These are phyloP conservation scores for Heliophila coronopifolia DNA, from an alignment of 441 rosid genomes.

Conservation along the genomic window DNA sequence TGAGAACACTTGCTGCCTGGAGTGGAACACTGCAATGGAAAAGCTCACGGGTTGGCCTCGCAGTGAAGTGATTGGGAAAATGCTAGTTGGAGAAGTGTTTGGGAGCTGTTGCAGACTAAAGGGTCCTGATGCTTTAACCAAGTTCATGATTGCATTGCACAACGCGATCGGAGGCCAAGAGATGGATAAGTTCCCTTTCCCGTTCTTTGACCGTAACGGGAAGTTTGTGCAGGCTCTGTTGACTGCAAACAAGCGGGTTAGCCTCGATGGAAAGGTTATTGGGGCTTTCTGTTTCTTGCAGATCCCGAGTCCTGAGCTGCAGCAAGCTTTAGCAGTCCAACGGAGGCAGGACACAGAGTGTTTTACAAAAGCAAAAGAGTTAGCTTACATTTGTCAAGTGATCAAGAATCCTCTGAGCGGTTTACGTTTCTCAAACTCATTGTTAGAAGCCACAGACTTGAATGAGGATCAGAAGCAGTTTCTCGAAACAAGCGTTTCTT, in stretches of 20 bases:
- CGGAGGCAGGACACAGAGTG: constrained; percentile 58
- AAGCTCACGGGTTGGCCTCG: constrained; percentile 76
- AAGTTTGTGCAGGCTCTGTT: constrained; percentile 68
- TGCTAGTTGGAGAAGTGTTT: constrained; percentile 84
- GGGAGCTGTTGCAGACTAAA: constrained; percentile 79
- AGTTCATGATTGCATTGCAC: constrained; percentile 83
- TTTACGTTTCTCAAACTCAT: constrained; percentile 63
- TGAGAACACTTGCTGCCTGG: constrained; percentile 78
- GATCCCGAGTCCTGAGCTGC: constrained; percentile 87
- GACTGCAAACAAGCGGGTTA: constrained; percentile 74
- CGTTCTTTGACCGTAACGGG: constrained; percentile 66
- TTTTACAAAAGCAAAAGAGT: constrained; percentile 65
- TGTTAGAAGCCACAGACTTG: constrained; percentile 65
- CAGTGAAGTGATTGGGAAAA: constrained; percentile 64
- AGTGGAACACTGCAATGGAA: constrained; percentile 97
- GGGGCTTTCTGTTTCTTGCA: constrained; percentile 97
- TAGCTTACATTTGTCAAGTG: constrained; percentile 77
- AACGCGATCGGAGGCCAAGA: constrained; percentile 82
- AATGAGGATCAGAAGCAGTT: constrained; percentile 86
- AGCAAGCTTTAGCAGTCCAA: constrained; percentile 67
- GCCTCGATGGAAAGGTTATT: constrained; percentile 56
- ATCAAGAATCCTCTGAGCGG: constrained; percentile 75
- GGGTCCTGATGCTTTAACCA: constrained; percentile 79
- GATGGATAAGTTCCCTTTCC: constrained; percentile 61
- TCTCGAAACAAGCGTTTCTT: constrained; percentile 77